These are phyloP conservation scores for Cryptococcus sp. DNA, from an alignment of 1,284 basidiomycete species.

Conservation along the genomic window DNA sequence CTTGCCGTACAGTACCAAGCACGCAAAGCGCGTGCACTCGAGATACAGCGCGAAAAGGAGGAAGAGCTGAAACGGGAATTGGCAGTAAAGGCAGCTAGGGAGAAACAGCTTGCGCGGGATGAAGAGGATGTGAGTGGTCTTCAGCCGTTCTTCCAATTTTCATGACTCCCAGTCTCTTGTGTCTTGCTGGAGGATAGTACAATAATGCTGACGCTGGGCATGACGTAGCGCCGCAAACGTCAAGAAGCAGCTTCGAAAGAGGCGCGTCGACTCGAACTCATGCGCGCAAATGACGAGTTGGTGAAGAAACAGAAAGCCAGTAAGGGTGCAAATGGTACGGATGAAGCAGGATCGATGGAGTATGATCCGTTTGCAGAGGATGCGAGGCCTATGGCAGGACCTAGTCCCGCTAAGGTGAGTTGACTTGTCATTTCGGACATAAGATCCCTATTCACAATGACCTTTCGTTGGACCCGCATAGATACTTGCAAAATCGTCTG, in stretches of 20 bases:
- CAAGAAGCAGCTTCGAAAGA: slow-evolving; percentile 40
- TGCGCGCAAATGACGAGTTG: slow-evolving; percentile 39
- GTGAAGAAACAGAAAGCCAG: slow-evolving; percentile 14
- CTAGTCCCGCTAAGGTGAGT: slow-evolving; percentile 17
- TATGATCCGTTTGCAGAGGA: slow-evolving; percentile 51
- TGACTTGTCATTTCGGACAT: background rate
- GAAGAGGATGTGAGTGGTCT: slow-evolving; percentile 40
- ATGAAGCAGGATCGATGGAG: slow-evolving; percentile 8
- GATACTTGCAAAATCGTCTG: background rate
- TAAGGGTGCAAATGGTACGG: slow-evolving; percentile 3
- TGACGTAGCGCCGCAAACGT: slow-evolving; percentile 29
- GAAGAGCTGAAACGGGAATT: slow-evolving; percentile 36
- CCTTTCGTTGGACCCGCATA: background rate
- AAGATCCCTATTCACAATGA: background rate
- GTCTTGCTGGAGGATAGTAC: too few species aligned
- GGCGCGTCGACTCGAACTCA: slow-evolving; percentile 41
- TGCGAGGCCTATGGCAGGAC: slow-evolving; percentile 12
- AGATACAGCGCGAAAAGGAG: slow-evolving; percentile 45
- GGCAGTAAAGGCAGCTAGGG: slow-evolving; percentile 37
- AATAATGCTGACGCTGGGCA: slow-evolving; percentile 1
- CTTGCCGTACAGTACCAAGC: slow-evolving; percentile 35
- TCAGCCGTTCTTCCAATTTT: background rate
- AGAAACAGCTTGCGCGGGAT: slow-evolving; percentile 39
- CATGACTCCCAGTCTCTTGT: too few species aligned
- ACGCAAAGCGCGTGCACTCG: slow-evolving; percentile 38